Evolutionary conservation across 1,139 yeast species (phyloP), one percentile per base, ranked within the genome.

Genomic region (Magnusiomyces clavatus): DNA sequence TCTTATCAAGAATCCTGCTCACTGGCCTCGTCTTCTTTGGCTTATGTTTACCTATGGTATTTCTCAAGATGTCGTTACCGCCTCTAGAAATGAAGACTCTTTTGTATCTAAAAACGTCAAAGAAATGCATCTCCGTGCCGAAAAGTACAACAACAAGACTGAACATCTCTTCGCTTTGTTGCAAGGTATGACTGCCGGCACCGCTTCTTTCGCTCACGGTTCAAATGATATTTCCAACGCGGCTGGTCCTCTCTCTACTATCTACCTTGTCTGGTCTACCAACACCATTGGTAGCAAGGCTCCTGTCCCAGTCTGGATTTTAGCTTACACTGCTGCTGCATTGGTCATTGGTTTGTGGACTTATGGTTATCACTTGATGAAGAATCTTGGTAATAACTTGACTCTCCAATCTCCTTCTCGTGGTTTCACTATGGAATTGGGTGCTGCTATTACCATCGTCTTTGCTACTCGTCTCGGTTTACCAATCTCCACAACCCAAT

Each of bases 141-240:
- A 79, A 67, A 79, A 77, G 64, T 84, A 83, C 68, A 87, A 83
- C 66, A 81, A 80, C 76, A 80, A 81, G 69, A 73, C 82, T 55
- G 94, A 84, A 69, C 83, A 76, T 67, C 70, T 84, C 60, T 84
- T 79, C 68, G 81, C 92, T 3, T 72, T 83, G 59, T 72, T 83
- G 54, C 94, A 84, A 69, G 83, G 81, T 50, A 70, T 84, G 56
- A 83, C 90, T 51, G 90, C 94, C 20, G 77, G 83, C 62, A 83
- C 89, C 56, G 83, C 83, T 83, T 83, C 90, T 3, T 83, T 84
- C 67, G 87, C 90, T 16, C 94, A 84, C 63, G 56, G 94, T 57
- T 83, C 92, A 45, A 85, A 84, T 64, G 94, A 84, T 69, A 82
- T 85, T 59, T 77, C 90, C 50, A 84, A 84, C 62, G 90, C 92